Base-by-base conservation (phyloP, 352 stramenopile species). In the Phytophthora lateralis region DNA sequence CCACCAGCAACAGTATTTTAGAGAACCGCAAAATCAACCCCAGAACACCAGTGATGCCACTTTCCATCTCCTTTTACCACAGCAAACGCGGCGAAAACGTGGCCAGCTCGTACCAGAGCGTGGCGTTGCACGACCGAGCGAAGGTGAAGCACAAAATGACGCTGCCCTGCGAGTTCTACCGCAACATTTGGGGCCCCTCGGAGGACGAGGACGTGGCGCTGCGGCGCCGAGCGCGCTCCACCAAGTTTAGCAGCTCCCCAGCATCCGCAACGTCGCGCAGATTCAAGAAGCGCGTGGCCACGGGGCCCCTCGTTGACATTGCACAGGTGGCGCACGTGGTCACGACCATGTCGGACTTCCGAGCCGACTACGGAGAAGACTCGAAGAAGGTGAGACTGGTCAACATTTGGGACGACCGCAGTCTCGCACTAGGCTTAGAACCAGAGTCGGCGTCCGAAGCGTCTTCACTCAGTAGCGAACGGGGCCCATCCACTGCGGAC, bases 251-350 rank as follows among this genome's bases (percentile, higher is more conserved):
- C 26, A 63, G 35, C 9, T 68, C 41, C 1, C 55, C 66, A 11
- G 46, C 64, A 6, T 74, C 69, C 15, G 42, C 43, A 30, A 51
- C n/a, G 39, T 73, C 66, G 0, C 37, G 55, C 5, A 61, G 43
- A 30, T 74, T 63, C 53, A 85, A 82, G 57, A 76, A 79, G 46
- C 72, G 73, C 11, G 37, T 73, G 29, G 61, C 50, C 1, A 69
- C 69, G 0, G 75, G 70, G 0, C 76, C 72, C 4, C 61, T 86
- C n/a, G 69, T 88, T 4, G 78, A 88, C 63, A 91, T 93, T 52
- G 50, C 67, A 20, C 84, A 93, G 52, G 84, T 93, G 37, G 84
- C 84, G 3, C 73, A 93, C 59, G 78, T 85, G 3, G 71, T 93
- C 18, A 88, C 78, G 27, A 86, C 75, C 11, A 68, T 81, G 57